These are phyloP conservation scores for Corchorus capsularis DNA, from an alignment of 345 rosid species.

Conservation along the genomic window DNA sequence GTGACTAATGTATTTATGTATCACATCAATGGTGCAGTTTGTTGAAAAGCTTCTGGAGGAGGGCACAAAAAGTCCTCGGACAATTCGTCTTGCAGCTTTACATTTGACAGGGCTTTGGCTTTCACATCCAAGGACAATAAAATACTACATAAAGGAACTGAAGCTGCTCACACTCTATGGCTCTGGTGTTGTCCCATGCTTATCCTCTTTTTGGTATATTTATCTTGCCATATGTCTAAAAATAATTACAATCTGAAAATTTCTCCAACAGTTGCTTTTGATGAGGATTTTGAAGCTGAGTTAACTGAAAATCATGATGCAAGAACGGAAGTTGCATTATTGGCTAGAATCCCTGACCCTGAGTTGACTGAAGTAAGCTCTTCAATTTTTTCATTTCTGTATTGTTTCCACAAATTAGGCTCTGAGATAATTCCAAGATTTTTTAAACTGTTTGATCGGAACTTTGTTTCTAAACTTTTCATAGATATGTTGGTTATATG, in stretches of 20 bases:
- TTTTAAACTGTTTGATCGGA: constrained; percentile 7
- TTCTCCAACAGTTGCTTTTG: constrained; percentile 75
- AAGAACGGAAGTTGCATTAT: constrained; percentile 71
- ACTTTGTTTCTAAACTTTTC: background rate
- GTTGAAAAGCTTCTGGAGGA: constrained; percentile 79
- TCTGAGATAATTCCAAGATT: background rate
- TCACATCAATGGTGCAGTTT: constrained; percentile 51
- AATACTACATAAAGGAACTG: constrained; percentile 79
- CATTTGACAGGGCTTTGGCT: constrained; percentile 94
- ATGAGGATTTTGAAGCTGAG: constrained; percentile 98
- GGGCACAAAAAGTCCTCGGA: constrained; percentile 94
- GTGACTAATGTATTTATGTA: background rate
- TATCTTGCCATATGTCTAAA: background rate
- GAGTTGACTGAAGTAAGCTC: constrained; percentile 83
- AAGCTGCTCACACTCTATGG: constrained; percentile 88
- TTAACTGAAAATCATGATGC: constrained; percentile 78
- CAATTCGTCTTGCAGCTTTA: constrained; percentile 92
- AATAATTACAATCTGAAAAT: constrained; percentile 4
- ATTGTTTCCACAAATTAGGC: background rate
- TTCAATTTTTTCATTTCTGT: constrained; percentile 14
- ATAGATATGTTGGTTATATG: background rate
- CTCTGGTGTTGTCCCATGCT: constrained; percentile 58
- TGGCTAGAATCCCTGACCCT: constrained; percentile 66
- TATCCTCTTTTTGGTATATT: constrained; percentile 14
- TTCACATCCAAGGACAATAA: constrained; percentile 64